Evolutionary conservation across 2,329 filamentous ascomycete species (phyloP).

Genomic region (Penicillium digitatum): DNA sequence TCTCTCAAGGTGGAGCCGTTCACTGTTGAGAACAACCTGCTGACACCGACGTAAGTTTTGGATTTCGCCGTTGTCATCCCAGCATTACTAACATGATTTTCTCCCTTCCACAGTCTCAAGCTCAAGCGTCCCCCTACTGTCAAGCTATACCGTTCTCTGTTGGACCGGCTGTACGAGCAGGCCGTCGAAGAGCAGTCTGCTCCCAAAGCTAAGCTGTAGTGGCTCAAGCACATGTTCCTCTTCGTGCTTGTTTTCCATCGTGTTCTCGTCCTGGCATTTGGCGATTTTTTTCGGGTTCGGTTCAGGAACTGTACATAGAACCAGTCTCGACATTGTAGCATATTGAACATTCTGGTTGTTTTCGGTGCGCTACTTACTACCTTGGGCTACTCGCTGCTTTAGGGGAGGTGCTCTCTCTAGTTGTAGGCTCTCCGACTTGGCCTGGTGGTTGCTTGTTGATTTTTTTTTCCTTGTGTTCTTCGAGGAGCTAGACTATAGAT

Average conservation of each 20-base stretch:
- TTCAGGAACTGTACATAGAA: conserved; percentile 11
- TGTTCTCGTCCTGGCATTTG: background rate
- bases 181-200: conserved; percentile 40
- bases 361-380: no score
- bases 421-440: background rate
- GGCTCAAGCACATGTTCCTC: background rate
- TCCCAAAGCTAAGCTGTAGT: conserved; percentile 41
- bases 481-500: background rate
- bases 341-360: conserved; percentile 4
- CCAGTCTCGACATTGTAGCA: conserved; percentile 11
- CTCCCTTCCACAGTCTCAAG: conserved; percentile 54
- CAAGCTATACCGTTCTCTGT: conserved; percentile 56
- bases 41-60: conserved; percentile 47
- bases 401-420: background rate
- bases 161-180: conserved; percentile 61
- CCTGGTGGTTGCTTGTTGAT: background rate
- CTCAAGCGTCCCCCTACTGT: conserved; percentile 66
- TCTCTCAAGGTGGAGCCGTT: conserved; percentile 83
- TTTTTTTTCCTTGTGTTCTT: background rate
- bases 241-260: background rate
- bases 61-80: conserved; percentile 33
- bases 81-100: conserved; percentile 16
- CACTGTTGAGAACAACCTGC: conserved; percentile 82
- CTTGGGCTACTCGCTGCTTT: no score
- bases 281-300: conserved; percentile 1